phyloP scores from a whole-genome alignment of 2,329 filamentous ascomycete species.

The Exserohilum rostratum region DNA sequence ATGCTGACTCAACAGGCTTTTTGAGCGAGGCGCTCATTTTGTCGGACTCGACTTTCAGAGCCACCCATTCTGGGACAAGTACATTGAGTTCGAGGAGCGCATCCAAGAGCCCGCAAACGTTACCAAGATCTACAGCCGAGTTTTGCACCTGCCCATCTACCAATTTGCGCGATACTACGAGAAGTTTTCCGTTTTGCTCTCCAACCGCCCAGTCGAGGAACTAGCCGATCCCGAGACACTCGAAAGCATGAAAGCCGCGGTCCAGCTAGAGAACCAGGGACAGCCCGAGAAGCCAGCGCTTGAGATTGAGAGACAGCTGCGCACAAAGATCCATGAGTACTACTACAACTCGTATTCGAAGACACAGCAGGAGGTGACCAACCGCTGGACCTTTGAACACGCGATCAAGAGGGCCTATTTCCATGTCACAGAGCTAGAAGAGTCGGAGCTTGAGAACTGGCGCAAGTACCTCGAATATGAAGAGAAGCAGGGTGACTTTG shows the following conservation, averaged over 20 bases:
- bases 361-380: slow-evolving; percentile 86
- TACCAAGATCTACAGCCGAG: slow-evolving; percentile 79
- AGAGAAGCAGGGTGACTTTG: slow-evolving; percentile 79
- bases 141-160: slow-evolving; percentile 91
- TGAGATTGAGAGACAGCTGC: slow-evolving; percentile 83
- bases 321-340: slow-evolving; percentile 77
- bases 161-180: slow-evolving; percentile 96
- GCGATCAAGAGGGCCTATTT: slow-evolving; percentile 97
- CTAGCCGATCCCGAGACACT: slow-evolving; percentile 73
- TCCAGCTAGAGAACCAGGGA: slow-evolving; percentile 66
- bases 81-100: slow-evolving; percentile 94
- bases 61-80: slow-evolving; percentile 99
- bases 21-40: slow-evolving; percentile 83
- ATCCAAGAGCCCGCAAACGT: slow-evolving; percentile 65
- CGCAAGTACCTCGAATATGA: slow-evolving; percentile 96
- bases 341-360: slow-evolving; percentile 81
- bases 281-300: slow-evolving; percentile 68
- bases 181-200: slow-evolving; percentile 75
- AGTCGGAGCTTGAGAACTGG: slow-evolving; percentile 86
- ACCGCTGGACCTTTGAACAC: slow-evolving; percentile 92
- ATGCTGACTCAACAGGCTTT: slow-evolving; percentile 66
- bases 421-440: slow-evolving; percentile 90
- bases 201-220: slow-evolving; percentile 75
- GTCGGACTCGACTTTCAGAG: slow-evolving; percentile 93
- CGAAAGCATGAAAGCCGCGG: slow-evolving; percentile 71